phyloP scores from a whole-genome alignment of 805 yeast genomes.

The Myxozyma neotropica region DNA sequence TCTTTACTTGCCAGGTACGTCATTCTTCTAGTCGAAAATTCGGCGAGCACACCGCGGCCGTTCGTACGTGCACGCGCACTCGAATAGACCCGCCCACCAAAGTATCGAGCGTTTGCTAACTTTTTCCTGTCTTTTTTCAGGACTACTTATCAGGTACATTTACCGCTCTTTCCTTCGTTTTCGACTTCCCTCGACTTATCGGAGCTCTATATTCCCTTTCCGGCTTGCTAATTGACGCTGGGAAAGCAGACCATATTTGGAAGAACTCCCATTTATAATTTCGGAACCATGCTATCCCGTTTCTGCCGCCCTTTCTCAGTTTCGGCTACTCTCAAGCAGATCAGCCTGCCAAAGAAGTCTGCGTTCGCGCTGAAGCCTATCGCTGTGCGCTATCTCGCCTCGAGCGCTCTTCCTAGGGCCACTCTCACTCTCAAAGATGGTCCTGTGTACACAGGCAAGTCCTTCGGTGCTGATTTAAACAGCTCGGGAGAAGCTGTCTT shows the following conservation, averaged over 20 bases:
- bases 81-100: slow-evolving; percentile 3
- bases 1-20: slow-evolving; percentile 34
- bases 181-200: neutral
- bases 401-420: slow-evolving; percentile 19
- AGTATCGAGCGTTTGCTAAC: slow-evolving; percentile 6
- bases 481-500: slow-evolving; percentile 97
- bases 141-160: slow-evolving; percentile 33
- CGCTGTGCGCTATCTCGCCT: slow-evolving; percentile 8
- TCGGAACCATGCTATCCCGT: slow-evolving; percentile 10
- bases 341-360: neutral
- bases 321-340: slow-evolving; percentile 3
- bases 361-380: neutral
- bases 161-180: neutral
- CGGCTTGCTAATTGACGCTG: neutral
- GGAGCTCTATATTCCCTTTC: neutral
- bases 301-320: slow-evolving; percentile 12
- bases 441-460: slow-evolving; percentile 75
- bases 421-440: slow-evolving; percentile 32
- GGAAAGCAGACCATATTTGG: slow-evolving; percentile 29
- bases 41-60: too few species aligned
- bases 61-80: neutral
- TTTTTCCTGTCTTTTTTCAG: slow-evolving; percentile 2
- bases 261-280: slow-evolving; percentile 18
- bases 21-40: neutral
- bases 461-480: slow-evolving; percentile 89